Evolutionary conservation across 352 stramenopile genomes (phyloP).

Genomic region (Pythium grandisporangium): DNA sequence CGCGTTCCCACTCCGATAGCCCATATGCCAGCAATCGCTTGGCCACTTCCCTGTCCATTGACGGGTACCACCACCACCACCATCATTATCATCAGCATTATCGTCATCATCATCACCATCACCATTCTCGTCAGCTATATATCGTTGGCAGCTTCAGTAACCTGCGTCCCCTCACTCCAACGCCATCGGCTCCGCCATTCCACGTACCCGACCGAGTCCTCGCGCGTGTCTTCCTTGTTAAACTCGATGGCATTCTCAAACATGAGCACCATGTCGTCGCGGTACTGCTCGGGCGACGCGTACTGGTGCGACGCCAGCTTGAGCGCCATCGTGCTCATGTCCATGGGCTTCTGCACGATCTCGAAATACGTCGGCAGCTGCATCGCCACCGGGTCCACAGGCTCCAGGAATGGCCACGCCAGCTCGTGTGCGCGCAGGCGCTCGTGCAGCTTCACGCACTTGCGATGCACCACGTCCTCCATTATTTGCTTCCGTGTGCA

Average conservation of each 20-base stretch:
- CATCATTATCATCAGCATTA: background rate
- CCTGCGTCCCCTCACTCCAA: background rate
- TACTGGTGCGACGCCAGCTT: slow-evolving; percentile 66
- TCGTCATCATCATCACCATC: too few relatives aligned
- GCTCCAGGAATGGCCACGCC: slow-evolving; percentile 86
- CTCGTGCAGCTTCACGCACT: slow-evolving; percentile 54
- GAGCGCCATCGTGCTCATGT: slow-evolving; percentile 90
- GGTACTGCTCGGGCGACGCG: slow-evolving; percentile 38
- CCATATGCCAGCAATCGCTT: slow-evolving; percentile 38
- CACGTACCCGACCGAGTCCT: slow-evolving; percentile 63
- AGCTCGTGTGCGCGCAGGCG: slow-evolving; percentile 49
- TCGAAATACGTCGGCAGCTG: slow-evolving; percentile 92
- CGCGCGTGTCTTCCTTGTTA: slow-evolving; percentile 69
- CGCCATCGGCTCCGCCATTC: too few relatives aligned
- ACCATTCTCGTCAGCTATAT: too few relatives aligned
- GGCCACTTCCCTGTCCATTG: slow-evolving; percentile 60
- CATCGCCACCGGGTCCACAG: slow-evolving; percentile 92
- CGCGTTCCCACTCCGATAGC: slow-evolving; percentile 37
- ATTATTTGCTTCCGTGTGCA: too few relatives aligned
- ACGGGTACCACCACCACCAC: background rate
- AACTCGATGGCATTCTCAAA: slow-evolving; percentile 84
- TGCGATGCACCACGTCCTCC: slow-evolving; percentile 31
- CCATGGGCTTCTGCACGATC: slow-evolving; percentile 95
- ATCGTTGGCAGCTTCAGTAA: too few relatives aligned
- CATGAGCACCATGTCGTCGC: slow-evolving; percentile 70